Base-by-base conservation (phyloP, 2,329 filamentous ascomycete species). In the Scortechinia acanthostroma region DNA sequence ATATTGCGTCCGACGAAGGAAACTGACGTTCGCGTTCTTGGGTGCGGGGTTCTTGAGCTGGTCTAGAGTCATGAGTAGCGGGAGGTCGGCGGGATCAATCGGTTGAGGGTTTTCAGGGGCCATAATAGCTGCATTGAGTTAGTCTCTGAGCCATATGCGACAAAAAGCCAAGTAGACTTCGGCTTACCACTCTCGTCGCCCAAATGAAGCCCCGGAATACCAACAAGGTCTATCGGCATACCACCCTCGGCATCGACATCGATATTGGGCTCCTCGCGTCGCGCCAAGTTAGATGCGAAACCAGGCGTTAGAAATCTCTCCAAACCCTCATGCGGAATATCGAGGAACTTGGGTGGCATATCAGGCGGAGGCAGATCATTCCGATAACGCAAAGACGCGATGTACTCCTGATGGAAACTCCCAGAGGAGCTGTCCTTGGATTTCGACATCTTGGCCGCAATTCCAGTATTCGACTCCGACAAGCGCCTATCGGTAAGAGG, bases 171-270 rank as follows among this genome's bases (percentile, higher is more conserved):
- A 28, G 16, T 19, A 33, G 28, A 16, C 14, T n/a, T n/a, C 21
- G 21, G 25, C 70, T 50, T 66, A 82, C 78, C 74, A 56, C 73
- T 73, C 61, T 84, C 80, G 58, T 84, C 77, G 35, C 78, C 79
- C 49, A 83, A 66, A 52, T 83, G 82, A 45, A 84, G 70, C 13
- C 79, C 80, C 15, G 79, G 78, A 45, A 84, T 72, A 50, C 80
- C 80, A 44, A 84, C 72, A 44, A 84, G 62, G 51, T 84, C 80
- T 58, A 84, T 82, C 44, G 77, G 76, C 79, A 84, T 83, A 42
- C 80, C 80, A 50, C 82, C 69, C 60, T 84, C 80, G 4, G 80
- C 79, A 64, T 84, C 80, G 22, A 79, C 77, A 55, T 84, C 80
- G 50, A 84, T 81, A 49, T 83, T 83, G 21, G 79, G 66, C 44